A percentile compares a stretch with the other conserved stretches of the same genome.
These are phyloP conservation scores for Lycium ferocissimum DNA, from an alignment of 257 asterid genomes.

Conservation along the genomic window DNA sequence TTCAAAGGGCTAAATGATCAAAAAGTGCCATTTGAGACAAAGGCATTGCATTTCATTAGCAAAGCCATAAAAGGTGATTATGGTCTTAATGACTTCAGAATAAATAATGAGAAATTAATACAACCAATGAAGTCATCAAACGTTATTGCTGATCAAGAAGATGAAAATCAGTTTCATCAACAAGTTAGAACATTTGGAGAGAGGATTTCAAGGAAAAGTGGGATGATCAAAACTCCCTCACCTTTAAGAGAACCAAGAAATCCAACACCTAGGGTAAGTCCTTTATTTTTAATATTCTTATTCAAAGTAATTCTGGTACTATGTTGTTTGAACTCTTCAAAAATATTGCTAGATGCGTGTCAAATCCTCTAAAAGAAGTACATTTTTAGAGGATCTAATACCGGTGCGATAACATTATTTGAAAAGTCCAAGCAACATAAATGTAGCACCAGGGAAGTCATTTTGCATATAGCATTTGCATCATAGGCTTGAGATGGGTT, in stretches of 20 bases:
- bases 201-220: slow-evolving; percentile 51
- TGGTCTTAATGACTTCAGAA: slow-evolving; percentile 55
- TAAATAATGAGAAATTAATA: slow-evolving; percentile 38
- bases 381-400: too few species aligned
- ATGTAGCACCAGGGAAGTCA: not conserved
- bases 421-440: not conserved
- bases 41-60: slow-evolving; percentile 82
- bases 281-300: not conserved
- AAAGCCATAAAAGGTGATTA: slow-evolving; percentile 89
- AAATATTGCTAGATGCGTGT: too few species aligned
- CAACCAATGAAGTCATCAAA: slow-evolving; percentile 36
- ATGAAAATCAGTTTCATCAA: slow-evolving; percentile 42
- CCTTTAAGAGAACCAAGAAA: slow-evolving; percentile 66
- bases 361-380: too few species aligned
- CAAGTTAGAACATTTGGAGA: slow-evolving; percentile 46
- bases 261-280: slow-evolving; percentile 71
- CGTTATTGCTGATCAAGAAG: slow-evolving; percentile 40
- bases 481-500: not conserved
- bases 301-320: not conserved
- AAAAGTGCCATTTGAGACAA: slow-evolving; percentile 59
- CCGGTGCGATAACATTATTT: not conserved
- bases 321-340: not conserved
- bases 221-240: slow-evolving; percentile 55
- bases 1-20: slow-evolving; percentile 35
- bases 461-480: not conserved